These are phyloP conservation scores for Apiospora arundinis DNA, from an alignment of 2,329 filamentous ascomycete species.

Conservation along the genomic window DNA sequence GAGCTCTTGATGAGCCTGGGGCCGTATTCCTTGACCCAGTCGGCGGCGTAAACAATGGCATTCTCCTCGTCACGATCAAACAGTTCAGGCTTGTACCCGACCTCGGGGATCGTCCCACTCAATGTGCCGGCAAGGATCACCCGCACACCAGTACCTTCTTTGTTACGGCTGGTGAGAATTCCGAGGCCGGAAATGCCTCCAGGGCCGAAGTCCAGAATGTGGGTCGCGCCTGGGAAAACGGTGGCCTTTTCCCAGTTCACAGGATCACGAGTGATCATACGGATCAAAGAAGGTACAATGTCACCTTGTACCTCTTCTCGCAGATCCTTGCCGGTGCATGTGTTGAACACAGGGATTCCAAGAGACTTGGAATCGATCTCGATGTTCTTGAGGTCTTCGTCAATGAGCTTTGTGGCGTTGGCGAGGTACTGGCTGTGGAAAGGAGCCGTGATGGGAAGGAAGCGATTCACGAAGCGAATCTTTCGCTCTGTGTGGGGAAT, in stretches of 20 bases:
- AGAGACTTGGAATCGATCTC: constrained; percentile 75
- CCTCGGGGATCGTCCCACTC: constrained; percentile 85
- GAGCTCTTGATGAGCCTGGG: constrained; percentile 92
- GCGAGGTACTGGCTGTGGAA: constrained; percentile 96
- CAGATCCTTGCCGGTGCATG: constrained; percentile 85
- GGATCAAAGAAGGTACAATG: constrained; percentile 84
- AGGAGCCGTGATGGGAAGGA: constrained; percentile 95
- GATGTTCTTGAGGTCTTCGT: constrained; percentile 86
- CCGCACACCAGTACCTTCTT: constrained; percentile 96
- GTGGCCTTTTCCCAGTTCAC: constrained; percentile 98
- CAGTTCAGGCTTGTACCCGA: constrained; percentile 97
- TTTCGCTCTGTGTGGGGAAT: constrained; percentile 96
- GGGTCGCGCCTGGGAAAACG: constrained; percentile 86
- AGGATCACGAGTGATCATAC: constrained; percentile 91
- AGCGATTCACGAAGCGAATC: constrained; percentile 94
- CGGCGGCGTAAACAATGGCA: constrained; percentile 90
- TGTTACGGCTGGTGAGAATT: constrained; percentile 96
- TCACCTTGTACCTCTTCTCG: constrained; percentile 73
- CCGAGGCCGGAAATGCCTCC: constrained; percentile 96
- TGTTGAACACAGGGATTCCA: constrained; percentile 88
- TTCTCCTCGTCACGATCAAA: constrained; percentile 96
- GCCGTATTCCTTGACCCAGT: constrained; percentile 98
- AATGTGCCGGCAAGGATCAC: constrained; percentile 96
- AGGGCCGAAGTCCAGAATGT: constrained; percentile 95
- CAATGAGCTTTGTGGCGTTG: constrained; percentile 81